Evolutionary conservation across 768 basidiomycete species (phyloP).

Genomic region (Aureoboletus auriporus): DNA sequence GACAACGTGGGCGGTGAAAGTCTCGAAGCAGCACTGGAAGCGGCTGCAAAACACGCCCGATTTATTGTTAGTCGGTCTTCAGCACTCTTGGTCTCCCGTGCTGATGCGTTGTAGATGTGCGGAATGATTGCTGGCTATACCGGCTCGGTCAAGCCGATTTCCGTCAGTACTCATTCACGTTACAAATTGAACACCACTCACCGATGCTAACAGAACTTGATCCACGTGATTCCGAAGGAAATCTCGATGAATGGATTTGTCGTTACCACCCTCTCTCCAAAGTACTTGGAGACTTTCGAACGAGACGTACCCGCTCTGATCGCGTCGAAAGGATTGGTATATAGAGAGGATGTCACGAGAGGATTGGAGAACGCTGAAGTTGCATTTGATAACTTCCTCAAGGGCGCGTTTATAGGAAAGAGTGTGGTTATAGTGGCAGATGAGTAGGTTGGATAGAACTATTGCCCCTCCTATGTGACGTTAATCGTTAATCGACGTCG

Average conservation of each 20-base stretch:
- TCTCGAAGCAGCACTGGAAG: constrained; percentile 47
- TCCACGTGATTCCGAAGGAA: constrained; percentile 34
- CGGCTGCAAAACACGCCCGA: constrained; percentile 38
- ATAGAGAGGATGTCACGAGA: constrained; percentile 38
- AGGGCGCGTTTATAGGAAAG: constrained; percentile 5
- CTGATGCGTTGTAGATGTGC: constrained; percentile 25
- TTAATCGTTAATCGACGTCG: too few relatives aligned
- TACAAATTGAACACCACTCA: too few relatives aligned
- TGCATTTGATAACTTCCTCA: constrained; percentile 5
- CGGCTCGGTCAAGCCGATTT: too few relatives aligned
- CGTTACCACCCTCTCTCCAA: constrained; percentile 21
- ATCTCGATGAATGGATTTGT: constrained; percentile 27
- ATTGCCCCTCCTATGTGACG: too few relatives aligned
- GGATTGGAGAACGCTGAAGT: constrained; percentile 31
- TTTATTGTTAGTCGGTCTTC: constrained; percentile 34
- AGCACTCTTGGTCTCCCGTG: background rate
- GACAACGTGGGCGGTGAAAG: constrained; percentile 55
- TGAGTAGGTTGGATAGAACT: background rate
- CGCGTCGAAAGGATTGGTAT: constrained; percentile 41
- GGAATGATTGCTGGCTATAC: constrained; percentile 8
- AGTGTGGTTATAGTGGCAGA: constrained; percentile 5
- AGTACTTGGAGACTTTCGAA: constrained; percentile 40
- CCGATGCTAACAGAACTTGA: constrained; percentile 24
- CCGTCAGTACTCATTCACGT: too few relatives aligned
- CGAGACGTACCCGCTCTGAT: constrained; percentile 34